Base-by-base conservation (phyloP, 371 early-diverging fungal species). In the Circinella minor region DNA sequence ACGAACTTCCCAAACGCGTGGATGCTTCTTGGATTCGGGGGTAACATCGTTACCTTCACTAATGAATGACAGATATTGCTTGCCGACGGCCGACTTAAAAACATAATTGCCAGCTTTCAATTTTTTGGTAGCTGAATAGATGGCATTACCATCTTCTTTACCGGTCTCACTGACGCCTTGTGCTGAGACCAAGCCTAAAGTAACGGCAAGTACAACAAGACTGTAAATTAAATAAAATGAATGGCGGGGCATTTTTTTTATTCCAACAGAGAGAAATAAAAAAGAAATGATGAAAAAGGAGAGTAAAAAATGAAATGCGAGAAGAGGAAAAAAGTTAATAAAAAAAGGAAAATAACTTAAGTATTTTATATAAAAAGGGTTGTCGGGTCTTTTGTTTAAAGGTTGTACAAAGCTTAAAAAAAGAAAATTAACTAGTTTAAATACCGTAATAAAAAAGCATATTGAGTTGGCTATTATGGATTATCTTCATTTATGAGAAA, bases 151-250 rank as follows among this genome's bases (percentile, higher is more conserved):
- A 46, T 78, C 78, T 48, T 73, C 63, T 59, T 75, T 68, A n/a
- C 75, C 78, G 10, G 78, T 75, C 0, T n/a, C 18, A 48, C 75
- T 75, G 18, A 74, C 74, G 17, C 75, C 78, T 37, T 78, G 78
- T 37, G 74, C 78, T 36, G 54, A 36, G 4, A 65, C 69, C 38
- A 67, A 27, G 59, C 66, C 63, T 18, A 61, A 43, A 9, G 72
- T 4, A 17, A 74, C 7, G 13, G 68, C 55, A 7, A 62, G 15
- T 8, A 66, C 17, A 37, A 65, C 14, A 66, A 66, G 36, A 34
- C 47, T 46, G 47, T 46, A 63, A 65, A 55, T 18, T 3, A 70
- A 46, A 6, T 37, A 57, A 63, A 69, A 69, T 38, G 69, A 62
- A 55, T 55, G 71, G 59, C 47, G 47, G 43, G 64, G 62, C 63